phyloP scores from a whole-genome alignment of 306 rosid species.

The Prunus fruticosa region DNA sequence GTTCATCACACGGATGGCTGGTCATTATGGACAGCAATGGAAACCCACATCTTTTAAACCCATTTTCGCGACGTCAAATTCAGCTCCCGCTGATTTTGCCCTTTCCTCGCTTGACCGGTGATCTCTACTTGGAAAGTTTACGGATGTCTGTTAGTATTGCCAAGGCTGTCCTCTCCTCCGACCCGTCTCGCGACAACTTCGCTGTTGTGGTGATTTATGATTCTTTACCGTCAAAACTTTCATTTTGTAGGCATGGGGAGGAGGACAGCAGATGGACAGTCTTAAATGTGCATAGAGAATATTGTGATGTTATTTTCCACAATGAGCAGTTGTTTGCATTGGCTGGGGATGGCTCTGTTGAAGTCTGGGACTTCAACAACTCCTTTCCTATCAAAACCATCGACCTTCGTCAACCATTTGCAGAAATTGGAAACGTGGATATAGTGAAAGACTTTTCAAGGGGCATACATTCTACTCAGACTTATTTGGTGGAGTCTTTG shows the following conservation, averaged over 20 bases:
- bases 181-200: not conserved
- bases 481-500: constrained; percentile 18
- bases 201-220: not conserved
- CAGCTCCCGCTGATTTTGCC: not conserved
- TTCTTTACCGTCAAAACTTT: not conserved
- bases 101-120: not conserved
- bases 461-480: not conserved
- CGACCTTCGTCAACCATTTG: not conserved
- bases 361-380: not conserved
- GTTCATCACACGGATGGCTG: constrained; percentile 10
- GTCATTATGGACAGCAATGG: not conserved
- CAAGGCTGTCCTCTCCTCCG: not conserved
- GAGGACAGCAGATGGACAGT: not conserved
- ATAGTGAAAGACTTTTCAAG: not conserved
- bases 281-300: not conserved
- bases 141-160: not conserved
- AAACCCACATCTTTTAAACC: not conserved
- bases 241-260: not conserved
- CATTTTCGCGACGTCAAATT: not conserved
- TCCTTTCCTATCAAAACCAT: not conserved
- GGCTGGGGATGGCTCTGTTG: not conserved
- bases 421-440: not conserved
- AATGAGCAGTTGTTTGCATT: not conserved
- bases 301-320: not conserved
- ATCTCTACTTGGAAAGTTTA: not conserved